Conservation (phyloP, 805 yeast species). For the Lachancea lanzarotensis region DNA sequence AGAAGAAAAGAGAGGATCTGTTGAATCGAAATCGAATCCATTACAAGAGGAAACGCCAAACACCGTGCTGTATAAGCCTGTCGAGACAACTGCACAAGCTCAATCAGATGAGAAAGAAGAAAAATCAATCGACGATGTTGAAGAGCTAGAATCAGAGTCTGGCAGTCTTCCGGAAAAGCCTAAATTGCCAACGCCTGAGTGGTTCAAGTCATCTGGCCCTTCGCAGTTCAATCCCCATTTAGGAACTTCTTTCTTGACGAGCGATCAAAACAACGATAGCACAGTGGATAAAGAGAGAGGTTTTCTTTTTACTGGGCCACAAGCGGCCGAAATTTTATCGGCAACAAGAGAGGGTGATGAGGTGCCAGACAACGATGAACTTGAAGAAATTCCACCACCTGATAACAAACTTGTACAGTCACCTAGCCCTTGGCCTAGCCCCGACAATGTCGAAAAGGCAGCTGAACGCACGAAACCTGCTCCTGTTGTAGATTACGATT, state of each 20-base stretch:
- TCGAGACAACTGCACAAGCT: conserved; percentile 2
- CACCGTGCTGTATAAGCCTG: not conserved
- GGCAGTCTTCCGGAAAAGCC: not conserved
- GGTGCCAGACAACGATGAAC: conserved; percentile 16
- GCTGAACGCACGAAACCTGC: not conserved
- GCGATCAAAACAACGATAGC: conserved; percentile 11
- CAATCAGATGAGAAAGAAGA: too few species aligned
- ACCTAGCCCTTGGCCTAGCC: not conserved
- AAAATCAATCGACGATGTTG: not conserved
- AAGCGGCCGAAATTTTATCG: conserved; percentile 14
- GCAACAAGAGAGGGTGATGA: not conserved
- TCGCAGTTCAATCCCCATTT: conserved; percentile 16
- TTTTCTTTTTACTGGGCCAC: conserved; percentile 16
- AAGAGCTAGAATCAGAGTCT: not conserved
- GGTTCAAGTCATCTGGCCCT: conserved; percentile 22
- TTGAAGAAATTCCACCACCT: conserved; percentile 19
- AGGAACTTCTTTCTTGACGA: conserved; percentile 16
- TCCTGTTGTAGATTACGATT: conserved; percentile 49
- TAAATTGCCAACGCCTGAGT: conserved; percentile 24
- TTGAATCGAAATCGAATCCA: not conserved
- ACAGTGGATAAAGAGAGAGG: conserved; percentile 20
- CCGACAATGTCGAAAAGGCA: not conserved
- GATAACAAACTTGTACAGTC: not conserved
- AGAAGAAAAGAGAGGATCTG: not conserved
- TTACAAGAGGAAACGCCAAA: not conserved